A percentile compares a stretch with the other conserved stretches of the same genome.
Evolutionary conservation across 2,329 filamentous ascomycete species (phyloP).

Genomic region (Monilinia aucupariae): DNA sequence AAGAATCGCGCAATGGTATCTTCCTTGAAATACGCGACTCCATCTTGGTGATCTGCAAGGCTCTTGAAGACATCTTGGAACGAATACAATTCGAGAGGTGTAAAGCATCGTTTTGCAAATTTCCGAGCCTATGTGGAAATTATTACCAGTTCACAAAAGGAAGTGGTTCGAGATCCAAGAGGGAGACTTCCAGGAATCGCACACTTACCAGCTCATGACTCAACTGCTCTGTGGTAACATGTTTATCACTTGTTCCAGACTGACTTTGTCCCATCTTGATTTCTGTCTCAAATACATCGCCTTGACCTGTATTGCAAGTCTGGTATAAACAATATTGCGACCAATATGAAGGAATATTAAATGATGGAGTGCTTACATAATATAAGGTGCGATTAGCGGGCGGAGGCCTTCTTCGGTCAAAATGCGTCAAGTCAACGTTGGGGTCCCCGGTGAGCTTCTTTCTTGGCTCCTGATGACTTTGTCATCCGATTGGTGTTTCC

Average conservation of each 20-base stretch:
- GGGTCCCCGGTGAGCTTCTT: no score
- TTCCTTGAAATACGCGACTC: constrained; percentile 62
- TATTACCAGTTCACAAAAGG: not conserved
- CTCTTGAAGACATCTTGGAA: constrained; percentile 68
- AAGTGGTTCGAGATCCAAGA: constrained; percentile 2
- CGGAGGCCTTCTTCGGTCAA: no score
- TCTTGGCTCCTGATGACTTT: no score
- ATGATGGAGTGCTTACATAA: no score
- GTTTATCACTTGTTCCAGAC: constrained; percentile 27
- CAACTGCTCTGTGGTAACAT: constrained; percentile 32
- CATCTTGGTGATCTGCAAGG: constrained; percentile 59
- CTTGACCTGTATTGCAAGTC: not conserved
- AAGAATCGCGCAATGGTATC: constrained; percentile 67
- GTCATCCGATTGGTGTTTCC: no score
- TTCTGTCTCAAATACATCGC: not conserved
- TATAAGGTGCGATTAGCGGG: no score
- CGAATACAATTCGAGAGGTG: constrained; percentile 65
- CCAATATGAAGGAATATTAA: no score
- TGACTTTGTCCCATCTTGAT: constrained; percentile 35
- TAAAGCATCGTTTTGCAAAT: constrained; percentile 67
- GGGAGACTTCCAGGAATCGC: constrained; percentile 10
- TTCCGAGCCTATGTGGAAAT: constrained; percentile 45
- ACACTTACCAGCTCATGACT: constrained; percentile 34
- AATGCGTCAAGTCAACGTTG: no score
- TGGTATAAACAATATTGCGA: not conserved